phyloP scores from a whole-genome alignment of 495 filamentous ascomycete species.

The Cryomyces minteri region DNA sequence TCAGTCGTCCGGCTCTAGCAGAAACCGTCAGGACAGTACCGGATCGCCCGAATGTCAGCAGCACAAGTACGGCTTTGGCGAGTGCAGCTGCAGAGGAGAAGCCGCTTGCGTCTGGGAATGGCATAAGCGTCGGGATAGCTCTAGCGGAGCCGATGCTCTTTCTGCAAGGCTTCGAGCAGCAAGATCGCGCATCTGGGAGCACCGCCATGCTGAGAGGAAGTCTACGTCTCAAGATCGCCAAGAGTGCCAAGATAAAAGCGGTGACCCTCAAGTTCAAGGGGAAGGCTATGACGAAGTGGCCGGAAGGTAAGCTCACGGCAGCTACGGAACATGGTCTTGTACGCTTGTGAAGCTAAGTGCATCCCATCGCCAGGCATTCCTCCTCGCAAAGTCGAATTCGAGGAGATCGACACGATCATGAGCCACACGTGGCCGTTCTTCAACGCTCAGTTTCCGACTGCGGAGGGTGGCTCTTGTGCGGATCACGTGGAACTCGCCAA shows the following conservation, averaged over 20 bases:
- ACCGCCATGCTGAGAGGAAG: constrained; percentile 77
- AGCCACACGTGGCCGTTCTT: constrained; percentile 69
- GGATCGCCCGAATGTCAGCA: neutral
- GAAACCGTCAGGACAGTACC: constrained; percentile 5
- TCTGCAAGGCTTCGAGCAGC: constrained; percentile 79
- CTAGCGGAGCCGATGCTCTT: constrained; percentile 83
- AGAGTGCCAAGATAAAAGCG: constrained; percentile 89
- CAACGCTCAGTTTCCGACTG: constrained; percentile 47
- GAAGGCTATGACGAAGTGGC: constrained; percentile 84
- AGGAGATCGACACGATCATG: constrained; percentile 62
- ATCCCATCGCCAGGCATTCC: constrained; percentile 47
- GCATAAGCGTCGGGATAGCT: constrained; percentile 24
- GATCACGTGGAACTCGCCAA: constrained; percentile 36
- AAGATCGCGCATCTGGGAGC: constrained; percentile 44
- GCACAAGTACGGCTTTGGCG: neutral
- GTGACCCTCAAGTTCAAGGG: constrained; percentile 75
- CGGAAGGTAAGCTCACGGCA: constrained; percentile 44
- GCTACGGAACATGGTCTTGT: neutral
- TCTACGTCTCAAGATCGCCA: constrained; percentile 64
- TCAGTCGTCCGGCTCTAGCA: constrained; percentile 6
- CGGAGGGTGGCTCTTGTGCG: constrained; percentile 44
- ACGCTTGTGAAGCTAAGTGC: neutral
- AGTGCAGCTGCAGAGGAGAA: constrained; percentile 23
- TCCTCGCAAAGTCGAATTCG: constrained; percentile 65
- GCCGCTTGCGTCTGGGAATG: constrained; percentile 30